Conservation (phyloP, 768 basidiomycete species). For the Leccinellum rugosiceps region DNA sequence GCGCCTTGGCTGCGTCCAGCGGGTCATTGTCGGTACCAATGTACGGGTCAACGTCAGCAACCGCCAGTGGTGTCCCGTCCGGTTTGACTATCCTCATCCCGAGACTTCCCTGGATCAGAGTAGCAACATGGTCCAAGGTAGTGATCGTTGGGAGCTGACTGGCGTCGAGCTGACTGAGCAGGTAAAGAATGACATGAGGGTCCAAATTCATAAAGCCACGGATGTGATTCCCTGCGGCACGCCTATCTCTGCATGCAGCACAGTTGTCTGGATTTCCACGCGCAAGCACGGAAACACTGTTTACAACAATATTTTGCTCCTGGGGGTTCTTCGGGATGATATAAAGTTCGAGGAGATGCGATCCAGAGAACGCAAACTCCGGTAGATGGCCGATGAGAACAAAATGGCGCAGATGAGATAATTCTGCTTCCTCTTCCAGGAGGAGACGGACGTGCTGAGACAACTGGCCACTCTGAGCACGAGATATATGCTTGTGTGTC, state of each 20-base stretch:
- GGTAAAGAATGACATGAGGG: slow-evolving; percentile 9
- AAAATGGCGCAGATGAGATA: slow-evolving; percentile 6
- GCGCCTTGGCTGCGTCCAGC: slow-evolving; percentile 4
- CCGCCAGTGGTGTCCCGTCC: slow-evolving; percentile 9
- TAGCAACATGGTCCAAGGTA: not conserved
- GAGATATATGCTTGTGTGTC: not conserved
- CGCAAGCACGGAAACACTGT: slow-evolving; percentile 14
- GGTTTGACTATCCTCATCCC: slow-evolving; percentile 12
- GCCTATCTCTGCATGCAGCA: slow-evolving; percentile 10
- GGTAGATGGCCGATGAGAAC: slow-evolving; percentile 3
- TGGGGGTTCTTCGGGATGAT: slow-evolving; percentile 1
- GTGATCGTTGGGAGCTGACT: not conserved
- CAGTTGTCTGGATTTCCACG: slow-evolving; percentile 7
- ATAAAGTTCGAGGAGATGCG: slow-evolving; percentile 20
- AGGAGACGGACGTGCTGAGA: slow-evolving; percentile 1
- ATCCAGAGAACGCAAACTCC: slow-evolving; percentile 18
- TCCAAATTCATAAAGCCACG: slow-evolving; percentile 18
- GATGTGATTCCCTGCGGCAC: slow-evolving; percentile 5
- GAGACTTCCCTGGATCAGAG: slow-evolving; percentile 6
- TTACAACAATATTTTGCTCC: not conserved
- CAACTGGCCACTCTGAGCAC: not conserved
- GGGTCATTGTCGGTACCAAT: not conserved
- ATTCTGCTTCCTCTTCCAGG: not conserved
- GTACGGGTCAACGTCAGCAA: not conserved
- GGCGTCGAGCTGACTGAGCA: not conserved